Evolutionary conservation across 169 alveolate genomes (phyloP), one percentile per base, ranked within the genome.

Genomic region (Hepatocystis sp.): DNA sequence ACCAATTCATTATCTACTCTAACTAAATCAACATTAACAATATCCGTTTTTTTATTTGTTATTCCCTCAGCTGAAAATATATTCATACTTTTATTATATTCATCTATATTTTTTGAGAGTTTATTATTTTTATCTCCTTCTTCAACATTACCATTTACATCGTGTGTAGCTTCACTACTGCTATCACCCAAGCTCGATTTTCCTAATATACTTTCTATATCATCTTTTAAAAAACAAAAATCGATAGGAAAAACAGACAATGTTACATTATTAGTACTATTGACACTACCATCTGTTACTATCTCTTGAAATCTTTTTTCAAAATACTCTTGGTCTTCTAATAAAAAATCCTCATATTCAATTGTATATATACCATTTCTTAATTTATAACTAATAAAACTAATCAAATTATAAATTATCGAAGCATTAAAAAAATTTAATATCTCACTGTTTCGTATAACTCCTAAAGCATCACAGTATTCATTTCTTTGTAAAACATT

Each of bases 401-500:
- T 56, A 15, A 71, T 56, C 53, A 71, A 58, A 46, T 71, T 71
- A 25, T 71, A 76, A 34, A 71, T 13, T 40, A 71, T 71, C 15
- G 86, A 71, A 44, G 86, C 58, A 58, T 71, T 71, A 46, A 71
- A 71, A 58, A 71, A 71, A 27, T 71, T 56, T 46, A 71, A 36
- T 15, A 71, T 13, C 25, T 71, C 86, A 13, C 53, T 23, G 34
- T 71, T 71, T 49, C 34, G 27, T 34, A 63, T 36, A 44, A 15
- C 46, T 23, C 30, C 44, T 21, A 71, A 52, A 8, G 27, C 0
- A 34, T 55, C 49, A 30, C 86, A 56, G 17, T 71, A 51, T 3
- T 8, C 10, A 32, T 58, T 46, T 51, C 25, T 51, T 15, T 71
- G 86, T 58, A 71, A 40, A 17, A 34, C 19, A 25, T 42, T 71